A percentile compares a stretch with the other conserved stretches of the same genome.
These are phyloP conservation scores for Meyerozyma smithsonii DNA, from an alignment of 1,139 yeast genomes.

Conservation along the genomic window DNA sequence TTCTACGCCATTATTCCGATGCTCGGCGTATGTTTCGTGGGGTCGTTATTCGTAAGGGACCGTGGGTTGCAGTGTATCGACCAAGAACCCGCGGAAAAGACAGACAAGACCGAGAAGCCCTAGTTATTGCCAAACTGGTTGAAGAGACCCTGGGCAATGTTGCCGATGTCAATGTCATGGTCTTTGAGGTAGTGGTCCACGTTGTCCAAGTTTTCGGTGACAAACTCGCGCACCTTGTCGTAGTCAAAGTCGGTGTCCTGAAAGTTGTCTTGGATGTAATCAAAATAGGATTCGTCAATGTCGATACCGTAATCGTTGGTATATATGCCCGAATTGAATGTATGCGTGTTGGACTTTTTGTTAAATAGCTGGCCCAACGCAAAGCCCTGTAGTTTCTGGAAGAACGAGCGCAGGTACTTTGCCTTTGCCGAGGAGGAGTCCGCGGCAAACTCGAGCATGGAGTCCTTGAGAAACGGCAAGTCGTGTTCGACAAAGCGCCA, in stretches of 20 bases:
- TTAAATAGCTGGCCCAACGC: not conserved
- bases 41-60: slow-evolving; percentile 14
- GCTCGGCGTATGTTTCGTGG: slow-evolving; percentile 14
- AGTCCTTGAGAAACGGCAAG: slow-evolving; percentile 9
- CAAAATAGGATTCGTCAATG: slow-evolving; percentile 13
- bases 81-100: slow-evolving; percentile 8
- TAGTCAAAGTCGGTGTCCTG: slow-evolving; percentile 11
- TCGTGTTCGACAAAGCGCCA: slow-evolving; percentile 17
- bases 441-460: not conserved
- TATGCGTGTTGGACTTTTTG: not conserved
- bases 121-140: not conserved
- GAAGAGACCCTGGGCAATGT: slow-evolving; percentile 1
- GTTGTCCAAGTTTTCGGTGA: slow-evolving; percentile 13
- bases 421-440: not conserved
- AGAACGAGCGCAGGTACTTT: not conserved
- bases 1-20: slow-evolving; percentile 16
- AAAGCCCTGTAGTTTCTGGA: not conserved
- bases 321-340: not conserved
- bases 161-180: slow-evolving; percentile 8
- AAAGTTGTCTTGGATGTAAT: slow-evolving; percentile 18
- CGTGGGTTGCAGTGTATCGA: slow-evolving; percentile 18
- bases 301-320: slow-evolving; percentile 10
- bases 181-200: slow-evolving; percentile 9
- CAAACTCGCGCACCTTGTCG: slow-evolving; percentile 14
- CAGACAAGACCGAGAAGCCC: not conserved